These are phyloP conservation scores for Nothophoma quercina DNA, from an alignment of 2,329 filamentous ascomycete genomes.

Conservation along the genomic window DNA sequence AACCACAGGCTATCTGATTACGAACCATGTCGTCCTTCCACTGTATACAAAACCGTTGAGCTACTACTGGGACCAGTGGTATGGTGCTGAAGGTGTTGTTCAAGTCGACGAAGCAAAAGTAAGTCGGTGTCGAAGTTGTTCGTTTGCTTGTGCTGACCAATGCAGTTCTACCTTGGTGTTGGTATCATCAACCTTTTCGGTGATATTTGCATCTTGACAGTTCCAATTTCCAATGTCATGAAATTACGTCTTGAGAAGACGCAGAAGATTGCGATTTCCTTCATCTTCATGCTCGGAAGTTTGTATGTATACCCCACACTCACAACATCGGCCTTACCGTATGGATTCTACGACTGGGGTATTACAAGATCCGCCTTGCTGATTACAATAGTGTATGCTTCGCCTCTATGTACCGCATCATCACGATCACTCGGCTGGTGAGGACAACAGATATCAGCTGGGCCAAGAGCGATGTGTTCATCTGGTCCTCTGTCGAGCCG, in stretches of 20 bases:
- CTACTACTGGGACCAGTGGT: constrained; percentile 34
- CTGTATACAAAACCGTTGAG: constrained; percentile 25
- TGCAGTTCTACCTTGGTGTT: constrained; percentile 33
- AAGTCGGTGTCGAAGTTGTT: not conserved
- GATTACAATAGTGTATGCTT: constrained; percentile 29
- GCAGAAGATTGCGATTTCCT: constrained; percentile 33
- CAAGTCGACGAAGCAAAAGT: constrained; percentile 33
- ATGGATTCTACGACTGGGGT: not conserved
- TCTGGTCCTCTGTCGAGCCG: constrained; percentile 37
- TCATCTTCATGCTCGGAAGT: constrained; percentile 36
- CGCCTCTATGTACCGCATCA: constrained; percentile 37
- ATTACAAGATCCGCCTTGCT: not conserved
- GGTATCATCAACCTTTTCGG: constrained; percentile 37
- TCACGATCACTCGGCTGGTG: constrained; percentile 31
- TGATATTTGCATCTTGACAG: constrained; percentile 27
- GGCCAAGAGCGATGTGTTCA: constrained; percentile 40
- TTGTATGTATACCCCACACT: constrained; percentile 25
- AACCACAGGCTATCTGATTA: constrained; percentile 28
- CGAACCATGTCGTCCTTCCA: constrained; percentile 30
- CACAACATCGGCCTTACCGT: not conserved
- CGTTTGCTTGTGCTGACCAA: not conserved
- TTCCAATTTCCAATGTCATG: constrained; percentile 21
- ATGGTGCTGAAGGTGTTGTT: constrained; percentile 24
- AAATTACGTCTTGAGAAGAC: constrained; percentile 24
- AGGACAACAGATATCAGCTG: constrained; percentile 32